These are phyloP conservation scores for Trichoderma breve DNA, from an alignment of 2,329 filamentous ascomycete species.

Conservation along the genomic window DNA sequence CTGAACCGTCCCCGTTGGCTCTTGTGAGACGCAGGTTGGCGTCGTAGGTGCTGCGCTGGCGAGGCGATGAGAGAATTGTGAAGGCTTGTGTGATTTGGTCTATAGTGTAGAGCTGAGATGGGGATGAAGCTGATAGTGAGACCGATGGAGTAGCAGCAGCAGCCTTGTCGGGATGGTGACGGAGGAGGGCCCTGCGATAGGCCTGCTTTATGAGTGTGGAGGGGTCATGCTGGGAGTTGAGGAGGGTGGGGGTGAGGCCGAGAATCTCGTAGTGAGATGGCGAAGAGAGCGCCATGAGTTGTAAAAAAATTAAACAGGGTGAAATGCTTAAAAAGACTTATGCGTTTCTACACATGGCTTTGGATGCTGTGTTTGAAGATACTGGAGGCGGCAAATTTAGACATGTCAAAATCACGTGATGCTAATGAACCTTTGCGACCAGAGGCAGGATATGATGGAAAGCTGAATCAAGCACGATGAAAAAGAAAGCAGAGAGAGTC, in stretches of 20 bases:
- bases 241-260: slow-evolving; percentile 49
- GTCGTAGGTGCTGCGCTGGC: slow-evolving; percentile 54
- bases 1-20: slow-evolving; percentile 25
- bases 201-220: slow-evolving; percentile 57
- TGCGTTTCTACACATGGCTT: neutral
- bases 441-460: neutral
- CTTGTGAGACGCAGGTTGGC: slow-evolving; percentile 41
- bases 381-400: slow-evolving; percentile 6
- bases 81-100: slow-evolving; percentile 65
- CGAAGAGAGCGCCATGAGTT: slow-evolving; percentile 20
- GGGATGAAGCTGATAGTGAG: neutral
- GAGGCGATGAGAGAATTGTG: slow-evolving; percentile 51
- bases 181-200: slow-evolving; percentile 63
- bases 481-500: neutral
- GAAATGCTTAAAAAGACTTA: neutral
- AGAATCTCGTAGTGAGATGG: slow-evolving; percentile 62
- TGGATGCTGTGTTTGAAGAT: neutral
- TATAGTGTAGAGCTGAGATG: slow-evolving; percentile 45
- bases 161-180: slow-evolving; percentile 64
- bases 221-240: slow-evolving; percentile 44
- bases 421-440: neutral
- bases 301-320: neutral
- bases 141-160: slow-evolving; percentile 17
- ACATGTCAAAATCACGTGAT: slow-evolving; percentile 1
- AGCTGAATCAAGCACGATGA: neutral